phyloP scores from a whole-genome alignment of 169 alveolate genomes.

The Plasmodium vinckei region DNA sequence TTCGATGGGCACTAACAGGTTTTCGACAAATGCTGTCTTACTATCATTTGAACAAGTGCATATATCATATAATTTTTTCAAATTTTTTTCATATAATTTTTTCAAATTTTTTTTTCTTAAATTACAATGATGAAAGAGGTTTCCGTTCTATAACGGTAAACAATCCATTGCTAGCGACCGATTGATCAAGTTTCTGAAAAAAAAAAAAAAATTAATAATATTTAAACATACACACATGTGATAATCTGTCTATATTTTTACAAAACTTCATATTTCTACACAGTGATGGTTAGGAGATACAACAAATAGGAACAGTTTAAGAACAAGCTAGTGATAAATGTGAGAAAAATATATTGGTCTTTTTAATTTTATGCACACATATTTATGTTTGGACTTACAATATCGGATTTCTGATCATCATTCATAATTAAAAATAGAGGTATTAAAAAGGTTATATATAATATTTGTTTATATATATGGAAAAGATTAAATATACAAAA shows the following conservation, averaged over 20 bases:
- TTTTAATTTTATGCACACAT: background rate
- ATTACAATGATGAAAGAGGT: conserved; percentile 70
- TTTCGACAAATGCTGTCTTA: too few species aligned
- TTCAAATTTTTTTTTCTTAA: conserved; percentile 3
- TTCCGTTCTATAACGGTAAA: conserved; percentile 72
- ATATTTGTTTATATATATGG: background rate
- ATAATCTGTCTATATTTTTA: background rate
- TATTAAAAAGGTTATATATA: background rate
- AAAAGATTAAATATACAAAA: too few species aligned
- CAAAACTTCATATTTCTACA: background rate
- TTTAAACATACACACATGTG: background rate
- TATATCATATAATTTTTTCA: too few species aligned
- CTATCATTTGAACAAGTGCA: too few species aligned
- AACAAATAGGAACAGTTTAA: too few species aligned
- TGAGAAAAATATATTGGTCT: background rate
- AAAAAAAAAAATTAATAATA: background rate
- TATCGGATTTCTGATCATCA: conserved; percentile 40
- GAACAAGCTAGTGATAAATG: too few species aligned
- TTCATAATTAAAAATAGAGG: conserved; percentile 46
- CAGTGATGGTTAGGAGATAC: too few species aligned
- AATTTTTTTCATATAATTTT: background rate
- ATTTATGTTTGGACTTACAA: conserved; percentile 34
- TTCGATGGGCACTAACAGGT: background rate
- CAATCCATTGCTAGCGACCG: conserved; percentile 56
- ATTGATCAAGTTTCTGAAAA: conserved; percentile 53